Percentiles rank a stretch among this genome's conserved stretches.
phyloP scores from a whole-genome alignment of 2,329 filamentous ascomycete genomes.

The Trichoderma endophyticum region DNA sequence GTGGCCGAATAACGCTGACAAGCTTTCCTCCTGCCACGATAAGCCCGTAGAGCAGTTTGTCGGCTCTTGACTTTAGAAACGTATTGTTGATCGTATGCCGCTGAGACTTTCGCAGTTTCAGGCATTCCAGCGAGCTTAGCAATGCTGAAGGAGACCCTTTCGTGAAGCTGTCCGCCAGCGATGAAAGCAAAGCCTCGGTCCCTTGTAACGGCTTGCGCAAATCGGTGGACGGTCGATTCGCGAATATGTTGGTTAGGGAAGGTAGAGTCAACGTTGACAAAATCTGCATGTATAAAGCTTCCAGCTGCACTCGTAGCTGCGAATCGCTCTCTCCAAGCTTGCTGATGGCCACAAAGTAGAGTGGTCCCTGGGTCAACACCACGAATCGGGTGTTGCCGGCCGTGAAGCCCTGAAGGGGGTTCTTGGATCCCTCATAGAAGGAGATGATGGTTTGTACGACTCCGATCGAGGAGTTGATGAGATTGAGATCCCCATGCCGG shows the following conservation, averaged over 20 bases:
- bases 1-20: constrained; percentile 90
- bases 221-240: constrained; percentile 88
- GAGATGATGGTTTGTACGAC: constrained; percentile 97
- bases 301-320: constrained; percentile 82
- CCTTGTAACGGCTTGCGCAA: constrained; percentile 85
- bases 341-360: constrained; percentile 93
- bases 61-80: constrained; percentile 73
- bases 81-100: constrained; percentile 82
- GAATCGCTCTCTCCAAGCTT: constrained; percentile 86
- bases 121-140: constrained; percentile 85
- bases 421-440: constrained; percentile 80
- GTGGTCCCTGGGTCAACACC: constrained; percentile 75
- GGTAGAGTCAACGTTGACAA: constrained; percentile 91
- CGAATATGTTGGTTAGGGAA: constrained; percentile 81
- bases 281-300: constrained; percentile 97
- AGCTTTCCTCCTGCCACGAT: constrained; percentile 89
- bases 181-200: constrained; percentile 86
- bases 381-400: constrained; percentile 86
- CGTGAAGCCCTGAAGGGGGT: constrained; percentile 77
- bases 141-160: constrained; percentile 85
- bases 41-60: constrained; percentile 83
- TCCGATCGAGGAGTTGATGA: constrained; percentile 92
- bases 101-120: constrained; percentile 87
- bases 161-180: constrained; percentile 91
- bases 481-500: constrained; percentile 81